Evolutionary conservation across 2,329 filamentous ascomycete genomes (phyloP).

Genomic region (Purpureocillium takamizusanense): DNA sequence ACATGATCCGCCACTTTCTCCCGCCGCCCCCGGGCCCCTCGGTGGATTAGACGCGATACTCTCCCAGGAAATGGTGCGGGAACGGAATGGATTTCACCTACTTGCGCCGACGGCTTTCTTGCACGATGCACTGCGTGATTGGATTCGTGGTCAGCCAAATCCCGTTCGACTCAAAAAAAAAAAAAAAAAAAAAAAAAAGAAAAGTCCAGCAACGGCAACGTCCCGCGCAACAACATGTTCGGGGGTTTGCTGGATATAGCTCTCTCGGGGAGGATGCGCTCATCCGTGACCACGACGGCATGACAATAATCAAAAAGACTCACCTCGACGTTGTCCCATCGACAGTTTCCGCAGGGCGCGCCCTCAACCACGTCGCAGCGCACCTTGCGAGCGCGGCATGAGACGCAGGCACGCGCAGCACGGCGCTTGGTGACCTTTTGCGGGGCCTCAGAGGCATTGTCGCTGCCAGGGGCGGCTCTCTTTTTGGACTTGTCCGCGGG

Average conservation of each 20-base stretch:
- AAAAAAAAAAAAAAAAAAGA: no score
- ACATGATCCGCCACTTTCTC: neutral
- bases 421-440: slow-evolving; percentile 62
- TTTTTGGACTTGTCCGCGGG: slow-evolving; percentile 21
- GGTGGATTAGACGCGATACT: neutral
- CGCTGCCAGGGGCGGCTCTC: slow-evolving; percentile 17
- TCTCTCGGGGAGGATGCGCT: neutral
- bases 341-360: slow-evolving; percentile 79
- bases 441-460: slow-evolving; percentile 18
- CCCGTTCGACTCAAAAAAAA: slow-evolving; percentile 1
- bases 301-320: slow-evolving; percentile 9
- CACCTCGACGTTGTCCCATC: slow-evolving; percentile 65
- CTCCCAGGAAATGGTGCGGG: no score
- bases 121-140: slow-evolving; percentile 53
- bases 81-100: slow-evolving; percentile 35
- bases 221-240: no score
- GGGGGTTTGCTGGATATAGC: neutral
- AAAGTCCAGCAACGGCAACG: no score
- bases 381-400: slow-evolving; percentile 82
- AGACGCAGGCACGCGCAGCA: slow-evolving; percentile 85
- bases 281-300: neutral
- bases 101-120: slow-evolving; percentile 80
- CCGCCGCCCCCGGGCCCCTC: neutral
- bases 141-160: slow-evolving; percentile 2
- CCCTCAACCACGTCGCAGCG: slow-evolving; percentile 89